Base-by-base conservation (phyloP, 2,329 filamentous ascomycete genomes). In the Ploettnerulaceae sp. region DNA sequence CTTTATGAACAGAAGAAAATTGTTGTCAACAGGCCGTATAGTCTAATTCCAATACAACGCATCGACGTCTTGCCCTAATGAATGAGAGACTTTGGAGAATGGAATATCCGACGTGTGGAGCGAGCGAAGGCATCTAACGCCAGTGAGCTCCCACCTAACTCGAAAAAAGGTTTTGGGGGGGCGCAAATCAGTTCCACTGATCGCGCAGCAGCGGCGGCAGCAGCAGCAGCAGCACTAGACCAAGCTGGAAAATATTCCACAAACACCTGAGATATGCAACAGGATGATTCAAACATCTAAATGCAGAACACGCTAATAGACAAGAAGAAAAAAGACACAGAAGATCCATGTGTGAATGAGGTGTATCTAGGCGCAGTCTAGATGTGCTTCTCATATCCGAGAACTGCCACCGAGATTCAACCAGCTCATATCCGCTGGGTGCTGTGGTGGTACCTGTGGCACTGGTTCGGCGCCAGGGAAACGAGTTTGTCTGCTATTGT, bases 341-440 rank as follows among this genome's bases (percentile, higher is more conserved):
- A 38, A 32, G 32, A 31, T 40, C 34, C 31, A 36, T 33, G 44
- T 45, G 22, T 42, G 41, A 45, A 12, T 26, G 45, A 47, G 41
- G 35, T 22, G 28, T 35, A 31, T 45, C 42, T 39, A 39, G 37
- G 41, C 20, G 14, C 38, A 31, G 28, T 36, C 47, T 22, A 48
- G 41, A 35, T 40, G 14, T 24, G 31, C 17, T 28, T 38, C n/a
- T 58, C 50, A 61, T 52, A 59, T 52, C 33, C 50, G 50, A 28
- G 48, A 52, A 25, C 54, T 48, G 39, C 45, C 53, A 29, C 80
- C 81, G 14, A 89, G 71, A 60, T 89, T 89, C 53, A 90, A 67
- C 86, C 86, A 90, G 66, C 83, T 87, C 82, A 89, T 86, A 64
- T 89, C 86, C 40, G 75, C 73, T 14, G 41, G 34, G 22, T 45